phyloP scores from a whole-genome alignment of 225 moss, liverwort and hornwort species.

The Marchantia paleacea region DNA sequence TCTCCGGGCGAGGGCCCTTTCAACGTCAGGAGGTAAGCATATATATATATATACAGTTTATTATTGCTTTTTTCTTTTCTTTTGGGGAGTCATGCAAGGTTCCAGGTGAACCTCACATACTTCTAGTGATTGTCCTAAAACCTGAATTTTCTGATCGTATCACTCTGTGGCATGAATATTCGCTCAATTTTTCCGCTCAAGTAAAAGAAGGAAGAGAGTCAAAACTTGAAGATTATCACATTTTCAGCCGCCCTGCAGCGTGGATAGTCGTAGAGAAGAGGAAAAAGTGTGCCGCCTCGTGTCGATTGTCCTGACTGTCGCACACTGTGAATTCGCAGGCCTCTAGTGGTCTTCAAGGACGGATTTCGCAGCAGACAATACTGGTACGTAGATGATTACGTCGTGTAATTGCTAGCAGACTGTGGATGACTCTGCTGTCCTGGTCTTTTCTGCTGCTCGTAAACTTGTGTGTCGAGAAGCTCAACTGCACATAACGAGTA shows the following conservation, averaged over 20 bases:
- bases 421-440: too few relatives aligned
- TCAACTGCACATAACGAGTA: too few relatives aligned
- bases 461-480: too few relatives aligned
- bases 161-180: too few relatives aligned
- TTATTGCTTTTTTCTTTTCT: too few relatives aligned
- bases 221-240: background rate
- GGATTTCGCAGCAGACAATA: conserved; percentile 92
- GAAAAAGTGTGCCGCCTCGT: background rate
- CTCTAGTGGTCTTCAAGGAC: conserved; percentile 96
- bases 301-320: background rate
- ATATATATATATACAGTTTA: too few relatives aligned
- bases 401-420: too few relatives aligned
- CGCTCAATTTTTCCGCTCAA: background rate
- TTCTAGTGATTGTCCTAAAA: too few relatives aligned
- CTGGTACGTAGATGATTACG: conserved; percentile 42
- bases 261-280: background rate
- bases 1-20: conserved; percentile 85
- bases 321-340: conserved; percentile 47
- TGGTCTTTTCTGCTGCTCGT: too few relatives aligned
- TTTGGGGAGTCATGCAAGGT: too few relatives aligned
- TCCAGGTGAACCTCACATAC: background rate
- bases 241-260: background rate
- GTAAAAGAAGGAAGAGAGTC: too few relatives aligned
- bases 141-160: background rate
- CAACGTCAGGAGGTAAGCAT: conserved; percentile 71